Conservation (phyloP, 2,329 filamentous ascomycete genomes). For the Davidsoniella virescens region DNA sequence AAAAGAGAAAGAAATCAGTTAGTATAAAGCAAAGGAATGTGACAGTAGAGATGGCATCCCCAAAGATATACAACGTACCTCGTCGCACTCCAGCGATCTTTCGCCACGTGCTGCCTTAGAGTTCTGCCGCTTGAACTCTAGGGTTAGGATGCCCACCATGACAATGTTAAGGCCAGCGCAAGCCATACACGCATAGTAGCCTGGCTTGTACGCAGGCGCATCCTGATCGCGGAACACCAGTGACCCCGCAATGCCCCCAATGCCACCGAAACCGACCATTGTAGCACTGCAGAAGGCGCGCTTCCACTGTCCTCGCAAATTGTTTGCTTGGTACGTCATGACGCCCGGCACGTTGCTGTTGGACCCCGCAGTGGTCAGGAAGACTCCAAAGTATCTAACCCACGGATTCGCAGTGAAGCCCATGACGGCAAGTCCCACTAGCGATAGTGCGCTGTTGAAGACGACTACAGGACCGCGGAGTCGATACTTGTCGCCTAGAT, state of each 20-base stretch:
- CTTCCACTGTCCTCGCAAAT: conserved; percentile 81
- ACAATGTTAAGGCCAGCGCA: conserved; percentile 30
- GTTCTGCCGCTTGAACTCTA: conserved; percentile 30
- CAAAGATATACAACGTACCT: conserved; percentile 20
- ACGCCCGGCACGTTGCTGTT: conserved; percentile 62
- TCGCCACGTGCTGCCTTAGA: conserved; percentile 35
- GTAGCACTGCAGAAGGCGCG: conserved; percentile 63
- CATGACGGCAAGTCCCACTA: conserved; percentile 58
- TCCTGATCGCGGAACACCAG: conserved; percentile 53
- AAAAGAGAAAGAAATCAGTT: too few relatives aligned
- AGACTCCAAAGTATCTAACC: conserved; percentile 59
- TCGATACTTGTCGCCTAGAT: conserved; percentile 49
- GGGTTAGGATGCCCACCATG: conserved; percentile 26
- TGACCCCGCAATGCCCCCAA: conserved; percentile 63
- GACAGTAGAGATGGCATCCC: conserved; percentile 10
- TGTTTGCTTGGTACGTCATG: conserved; percentile 74
- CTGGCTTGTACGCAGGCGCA: conserved; percentile 34
- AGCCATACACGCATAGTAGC: conserved; percentile 38
- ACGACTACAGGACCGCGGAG: conserved; percentile 50
- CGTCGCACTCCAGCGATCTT: conserved; percentile 32
- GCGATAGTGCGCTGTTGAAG: conserved; percentile 46
- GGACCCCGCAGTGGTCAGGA: conserved; percentile 58
- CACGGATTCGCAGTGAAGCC: conserved; percentile 31
- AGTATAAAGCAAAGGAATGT: too few relatives aligned
- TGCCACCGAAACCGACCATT: conserved; percentile 57